Evolutionary conservation across 306 rosid species (phyloP).

Genomic region (Cucumis melo): DNA sequence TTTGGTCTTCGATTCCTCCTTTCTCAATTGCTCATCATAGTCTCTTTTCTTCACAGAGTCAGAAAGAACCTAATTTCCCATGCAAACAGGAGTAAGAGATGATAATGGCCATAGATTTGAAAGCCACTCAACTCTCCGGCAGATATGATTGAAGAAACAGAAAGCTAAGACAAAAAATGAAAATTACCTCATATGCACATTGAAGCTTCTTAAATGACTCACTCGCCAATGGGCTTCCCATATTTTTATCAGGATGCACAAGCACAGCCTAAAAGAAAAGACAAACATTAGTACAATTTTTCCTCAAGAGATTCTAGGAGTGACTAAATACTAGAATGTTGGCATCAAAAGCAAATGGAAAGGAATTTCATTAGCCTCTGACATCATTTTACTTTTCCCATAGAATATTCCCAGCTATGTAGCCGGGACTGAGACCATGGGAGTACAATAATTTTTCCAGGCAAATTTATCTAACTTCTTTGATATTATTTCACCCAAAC

Average conservation of each 20-base stretch:
- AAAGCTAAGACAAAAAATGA: background rate
- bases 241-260: constrained; percentile 97
- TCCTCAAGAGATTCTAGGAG: background rate
- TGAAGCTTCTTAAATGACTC: constrained; percentile 92
- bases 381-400: background rate
- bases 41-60: constrained; percentile 71
- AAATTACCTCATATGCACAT: constrained; percentile 86
- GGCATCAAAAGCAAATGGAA: background rate
- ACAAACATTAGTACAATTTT: background rate
- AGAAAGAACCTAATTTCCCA: constrained; percentile 65
- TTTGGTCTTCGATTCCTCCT: constrained; percentile 74
- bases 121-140: constrained; percentile 1
- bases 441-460: background rate
- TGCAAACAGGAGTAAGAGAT: constrained; percentile 7
- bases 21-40: constrained; percentile 87
- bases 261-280: constrained; percentile 67
- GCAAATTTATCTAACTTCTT: background rate
- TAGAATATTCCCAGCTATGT: background rate
- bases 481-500: background rate
- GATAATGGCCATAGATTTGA: background rate
- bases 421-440: background rate
- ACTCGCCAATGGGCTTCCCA: constrained; percentile 82
- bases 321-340: background rate
- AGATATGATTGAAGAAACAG: constrained; percentile 5
- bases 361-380: background rate